A percentile compares a stretch with the other conserved stretches of the same genome.
phyloP scores from a whole-genome alignment of 805 yeast species.

The Ogataea sp. region DNA sequence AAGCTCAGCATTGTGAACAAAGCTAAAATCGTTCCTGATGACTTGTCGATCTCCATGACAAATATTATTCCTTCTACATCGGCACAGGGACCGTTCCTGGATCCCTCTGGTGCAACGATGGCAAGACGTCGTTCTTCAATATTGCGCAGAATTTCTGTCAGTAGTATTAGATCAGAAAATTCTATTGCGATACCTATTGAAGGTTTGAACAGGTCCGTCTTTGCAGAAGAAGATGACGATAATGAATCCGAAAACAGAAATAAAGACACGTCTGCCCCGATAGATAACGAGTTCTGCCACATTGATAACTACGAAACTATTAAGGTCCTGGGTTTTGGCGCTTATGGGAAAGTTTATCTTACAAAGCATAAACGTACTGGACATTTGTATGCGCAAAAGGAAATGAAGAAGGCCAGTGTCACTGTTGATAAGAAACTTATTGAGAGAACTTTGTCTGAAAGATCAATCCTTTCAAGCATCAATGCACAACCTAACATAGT shows the following conservation, averaged over 20 bases:
- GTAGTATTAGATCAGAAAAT: slow-evolving; percentile 6
- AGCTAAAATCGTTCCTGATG: too few species aligned
- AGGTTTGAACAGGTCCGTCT: background rate
- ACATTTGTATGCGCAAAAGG: slow-evolving; percentile 75
- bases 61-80: too few species aligned
- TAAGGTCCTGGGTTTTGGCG: slow-evolving; percentile 75
- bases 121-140: slow-evolving; percentile 19
- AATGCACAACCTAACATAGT: slow-evolving; percentile 78
- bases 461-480: slow-evolving; percentile 52
- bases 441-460: slow-evolving; percentile 72
- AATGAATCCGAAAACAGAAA: background rate
- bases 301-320: slow-evolving; percentile 58
- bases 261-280: slow-evolving; percentile 12
- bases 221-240: slow-evolving; percentile 1
- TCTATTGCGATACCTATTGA: slow-evolving; percentile 4
- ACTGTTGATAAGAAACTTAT: slow-evolving; percentile 42
- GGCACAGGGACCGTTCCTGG: too few species aligned
- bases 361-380: slow-evolving; percentile 57
- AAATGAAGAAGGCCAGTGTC: slow-evolving; percentile 70
- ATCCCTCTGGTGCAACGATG: background rate
- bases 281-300: slow-evolving; percentile 9
- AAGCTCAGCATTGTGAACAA: too few species aligned
- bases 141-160: slow-evolving; percentile 20
- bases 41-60: too few species aligned
- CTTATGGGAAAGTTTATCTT: slow-evolving; percentile 76